Evolutionary conservation across 2,329 filamentous ascomycete genomes (phyloP), one percentile per base, ranked within the genome.

Genomic region (Fusarium cyanostomum): DNA sequence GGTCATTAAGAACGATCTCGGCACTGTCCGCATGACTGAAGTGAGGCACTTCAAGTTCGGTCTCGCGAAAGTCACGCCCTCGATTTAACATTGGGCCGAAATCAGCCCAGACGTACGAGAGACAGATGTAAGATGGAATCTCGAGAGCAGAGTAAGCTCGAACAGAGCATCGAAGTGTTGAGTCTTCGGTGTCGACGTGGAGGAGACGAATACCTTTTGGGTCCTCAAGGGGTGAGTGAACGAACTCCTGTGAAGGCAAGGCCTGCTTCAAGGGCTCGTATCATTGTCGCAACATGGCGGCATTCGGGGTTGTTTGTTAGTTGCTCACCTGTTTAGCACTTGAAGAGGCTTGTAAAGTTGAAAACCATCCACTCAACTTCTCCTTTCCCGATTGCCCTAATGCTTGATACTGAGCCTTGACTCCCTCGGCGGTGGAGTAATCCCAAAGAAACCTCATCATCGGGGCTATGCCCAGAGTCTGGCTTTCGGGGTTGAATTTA

Each of bases 81-180:
- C 43, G 43, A 18, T 59, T 59, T 37, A 46, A 28, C 42, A 59
- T 44, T 5, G 58, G 58, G 4, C 58, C 58, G 2, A 55, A 59
- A n/a, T 61, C 58, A 1, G 39, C 34, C 58, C 58, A 61, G 10
- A 61, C 58, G 8, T 61, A 61, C 2, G 58, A 61, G 7, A 61
- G 55, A 2, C 56, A 61, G 27, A 24, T 27, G 12, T 59, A 59
- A 1, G 49, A 27, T 2, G 58, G 55, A 5, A 59, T 59, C 4
- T 59, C 28, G 11, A 49, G 33, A 1, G 56, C 5, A 1, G 33
- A 8, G 9, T 59, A 61, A 1, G 55, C 43, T 0, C 8, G 10
- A 4, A 55, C n/a, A 30, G 24, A n/a, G 5, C 38, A 44, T n/a
- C 15, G 13, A 13, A 61, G 38, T 0, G 34, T 3, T 5, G 53